Percentiles rank a stretch among this genome's conserved stretches.
These are phyloP conservation scores for Cladochytrium replicatum DNA, from an alignment of 192 early-diverging fungal species.

Conservation along the genomic window DNA sequence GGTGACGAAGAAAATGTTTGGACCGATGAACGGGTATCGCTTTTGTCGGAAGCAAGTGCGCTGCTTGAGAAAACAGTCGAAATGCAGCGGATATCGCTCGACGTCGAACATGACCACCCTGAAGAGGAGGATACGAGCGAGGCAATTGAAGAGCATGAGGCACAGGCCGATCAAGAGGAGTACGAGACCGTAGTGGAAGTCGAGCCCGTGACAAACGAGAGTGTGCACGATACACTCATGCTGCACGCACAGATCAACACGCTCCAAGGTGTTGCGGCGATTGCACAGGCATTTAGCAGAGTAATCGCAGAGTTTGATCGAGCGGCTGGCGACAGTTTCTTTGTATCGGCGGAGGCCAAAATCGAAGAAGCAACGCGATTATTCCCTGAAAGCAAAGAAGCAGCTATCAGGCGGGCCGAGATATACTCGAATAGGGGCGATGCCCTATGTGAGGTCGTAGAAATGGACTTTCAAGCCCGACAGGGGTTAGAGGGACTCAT, in stretches of 20 bases:
- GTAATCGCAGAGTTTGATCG: too few species aligned
- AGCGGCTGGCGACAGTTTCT: too few species aligned
- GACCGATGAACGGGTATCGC: conserved; percentile 20
- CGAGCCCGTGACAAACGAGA: conserved; percentile 7
- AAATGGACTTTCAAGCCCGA: too few species aligned
- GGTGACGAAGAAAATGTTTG: conserved; percentile 37
- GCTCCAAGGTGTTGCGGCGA: too few species aligned
- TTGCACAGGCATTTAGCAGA: too few species aligned
- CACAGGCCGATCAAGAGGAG: conserved; percentile 8
- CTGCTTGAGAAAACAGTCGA: conserved; percentile 12
- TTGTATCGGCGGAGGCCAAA: too few species aligned
- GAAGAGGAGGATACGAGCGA: background rate
- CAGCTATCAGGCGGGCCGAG: too few species aligned
- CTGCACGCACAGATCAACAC: conserved; percentile 23
- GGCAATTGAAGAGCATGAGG: conserved; percentile 2
- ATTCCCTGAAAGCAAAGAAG: too few species aligned
- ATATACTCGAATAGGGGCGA: too few species aligned
- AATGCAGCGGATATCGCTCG: conserved; percentile 8
- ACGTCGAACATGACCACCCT: conserved; percentile 1
- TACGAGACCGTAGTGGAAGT: conserved; percentile 6
- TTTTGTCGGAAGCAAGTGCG: conserved; percentile 17
- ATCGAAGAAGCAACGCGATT: too few species aligned
- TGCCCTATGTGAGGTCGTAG: too few species aligned
- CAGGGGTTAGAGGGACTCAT: too few species aligned
- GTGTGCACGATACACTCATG: conserved; percentile 32